Percentiles rank a stretch among this genome's conserved stretches.
Evolutionary conservation across 306 rosid genomes (phyloP).

Genomic region (Lotus japonicus): DNA sequence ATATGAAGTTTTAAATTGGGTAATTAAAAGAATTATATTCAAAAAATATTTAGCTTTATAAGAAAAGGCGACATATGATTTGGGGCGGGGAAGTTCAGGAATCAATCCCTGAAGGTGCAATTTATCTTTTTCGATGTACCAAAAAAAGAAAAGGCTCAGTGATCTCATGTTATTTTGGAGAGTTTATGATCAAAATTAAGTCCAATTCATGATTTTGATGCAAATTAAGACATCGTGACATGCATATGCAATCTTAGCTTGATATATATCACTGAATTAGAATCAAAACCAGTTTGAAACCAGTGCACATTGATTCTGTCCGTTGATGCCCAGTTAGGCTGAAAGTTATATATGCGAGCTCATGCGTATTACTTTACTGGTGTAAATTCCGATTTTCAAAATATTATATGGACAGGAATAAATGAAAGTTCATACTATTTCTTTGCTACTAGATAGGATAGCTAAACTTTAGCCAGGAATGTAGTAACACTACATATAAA

Average conservation of each 20-base stretch:
- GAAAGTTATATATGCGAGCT: not conserved
- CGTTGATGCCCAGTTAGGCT: constrained; percentile 11
- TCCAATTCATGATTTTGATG: not conserved
- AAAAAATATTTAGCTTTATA: too few species aligned
- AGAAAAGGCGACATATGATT: too few species aligned
- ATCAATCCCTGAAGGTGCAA: too few species aligned
- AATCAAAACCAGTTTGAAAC: not conserved
- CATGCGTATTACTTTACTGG: not conserved
- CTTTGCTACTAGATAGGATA: not conserved
- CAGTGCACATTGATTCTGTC: not conserved
- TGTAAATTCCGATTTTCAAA: not conserved
- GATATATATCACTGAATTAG: not conserved
- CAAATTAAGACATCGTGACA: not conserved
- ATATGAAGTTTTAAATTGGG: too few species aligned
- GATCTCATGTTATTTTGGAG: not conserved
- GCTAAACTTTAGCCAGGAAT: not conserved
- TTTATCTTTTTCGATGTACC: too few species aligned
- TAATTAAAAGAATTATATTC: too few species aligned
- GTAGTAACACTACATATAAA: not conserved
- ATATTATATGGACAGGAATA: not conserved
- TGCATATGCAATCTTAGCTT: not conserved
- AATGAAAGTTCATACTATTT: not conserved
- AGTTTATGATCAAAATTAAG: not conserved
- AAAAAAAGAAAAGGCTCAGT: too few species aligned
- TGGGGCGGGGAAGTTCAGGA: too few species aligned